A percentile compares a stretch with the other conserved stretches of the same genome.
phyloP scores from a whole-genome alignment of 1,284 basidiomycete genomes.

The Coniferiporia weirii region DNA sequence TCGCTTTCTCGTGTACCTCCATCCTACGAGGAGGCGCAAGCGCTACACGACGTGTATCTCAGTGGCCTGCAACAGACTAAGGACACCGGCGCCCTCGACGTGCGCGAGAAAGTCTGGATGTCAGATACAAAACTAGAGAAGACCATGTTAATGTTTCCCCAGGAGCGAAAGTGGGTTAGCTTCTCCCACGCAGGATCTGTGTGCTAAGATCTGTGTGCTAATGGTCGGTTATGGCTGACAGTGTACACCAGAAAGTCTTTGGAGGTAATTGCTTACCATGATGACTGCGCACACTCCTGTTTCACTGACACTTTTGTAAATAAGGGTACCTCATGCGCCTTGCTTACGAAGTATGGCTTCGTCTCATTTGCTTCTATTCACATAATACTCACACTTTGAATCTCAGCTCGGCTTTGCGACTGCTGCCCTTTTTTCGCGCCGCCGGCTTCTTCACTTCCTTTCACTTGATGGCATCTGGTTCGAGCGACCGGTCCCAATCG shows the following conservation, averaged over 20 bases:
- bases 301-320: background rate
- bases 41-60: slow-evolving; percentile 66
- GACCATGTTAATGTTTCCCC: slow-evolving; percentile 79
- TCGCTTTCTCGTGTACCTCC: slow-evolving; percentile 71
- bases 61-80: slow-evolving; percentile 39
- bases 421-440: slow-evolving; percentile 64
- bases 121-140: slow-evolving; percentile 60
- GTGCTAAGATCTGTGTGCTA: background rate
- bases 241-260: slow-evolving; percentile 78
- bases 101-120: slow-evolving; percentile 56
- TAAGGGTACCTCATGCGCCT: slow-evolving; percentile 55
- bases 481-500: slow-evolving; percentile 76
- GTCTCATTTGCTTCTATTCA: background rate
- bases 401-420: slow-evolving; percentile 70
- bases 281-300: background rate
- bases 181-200: background rate
- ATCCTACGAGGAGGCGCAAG: slow-evolving; percentile 58
- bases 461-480: slow-evolving; percentile 79
- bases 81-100: slow-evolving; percentile 19
- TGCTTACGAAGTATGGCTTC: slow-evolving; percentile 52
- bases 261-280: slow-evolving; percentile 40
- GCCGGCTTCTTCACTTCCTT: slow-evolving; percentile 59
- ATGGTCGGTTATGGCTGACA: slow-evolving; percentile 24
- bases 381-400: background rate
- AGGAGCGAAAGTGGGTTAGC: slow-evolving; percentile 68